Evolutionary conservation across 495 filamentous ascomycete genomes (phyloP).

Genomic region (Glarea lozoyensis): DNA sequence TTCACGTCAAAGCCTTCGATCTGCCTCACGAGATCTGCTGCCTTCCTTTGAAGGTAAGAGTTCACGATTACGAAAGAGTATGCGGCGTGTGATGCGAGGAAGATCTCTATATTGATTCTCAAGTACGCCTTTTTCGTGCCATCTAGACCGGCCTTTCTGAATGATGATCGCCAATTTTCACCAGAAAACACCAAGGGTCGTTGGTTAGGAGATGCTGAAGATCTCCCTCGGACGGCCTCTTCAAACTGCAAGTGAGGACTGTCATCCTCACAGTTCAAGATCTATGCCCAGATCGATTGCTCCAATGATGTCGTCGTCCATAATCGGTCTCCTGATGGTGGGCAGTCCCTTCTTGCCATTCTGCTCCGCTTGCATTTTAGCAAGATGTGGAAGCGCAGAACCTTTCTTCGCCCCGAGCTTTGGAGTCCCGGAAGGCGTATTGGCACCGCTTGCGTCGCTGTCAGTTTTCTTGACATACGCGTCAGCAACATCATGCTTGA

Average conservation of each 20-base stretch:
- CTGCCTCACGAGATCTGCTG: no score
- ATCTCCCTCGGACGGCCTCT: not conserved
- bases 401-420: conserved; percentile 19
- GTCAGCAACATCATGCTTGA: conserved; percentile 45
- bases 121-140: no score
- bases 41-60: no score
- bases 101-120: no score
- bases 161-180: no score
- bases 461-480: conserved; percentile 18
- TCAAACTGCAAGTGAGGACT: no score
- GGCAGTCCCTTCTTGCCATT: conserved; percentile 50
- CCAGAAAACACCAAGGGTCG: no score
- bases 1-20: no score
- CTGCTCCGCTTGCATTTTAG: conserved; percentile 44
- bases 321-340: conserved; percentile 60
- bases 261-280: conserved; percentile 45
- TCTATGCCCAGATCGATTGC: conserved; percentile 76
- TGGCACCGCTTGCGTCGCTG: conserved; percentile 27
- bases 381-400: conserved; percentile 31
- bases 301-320: conserved; percentile 79
- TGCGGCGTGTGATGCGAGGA: no score
- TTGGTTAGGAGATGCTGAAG: not conserved
- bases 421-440: conserved; percentile 26
- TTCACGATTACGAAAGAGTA: no score
- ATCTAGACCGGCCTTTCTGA: no score